Percentiles rank a stretch among this genome's conserved stretches.
Evolutionary conservation across 306 rosid genomes (phyloP).

Genomic region (Echinosophora koreensis): DNA sequence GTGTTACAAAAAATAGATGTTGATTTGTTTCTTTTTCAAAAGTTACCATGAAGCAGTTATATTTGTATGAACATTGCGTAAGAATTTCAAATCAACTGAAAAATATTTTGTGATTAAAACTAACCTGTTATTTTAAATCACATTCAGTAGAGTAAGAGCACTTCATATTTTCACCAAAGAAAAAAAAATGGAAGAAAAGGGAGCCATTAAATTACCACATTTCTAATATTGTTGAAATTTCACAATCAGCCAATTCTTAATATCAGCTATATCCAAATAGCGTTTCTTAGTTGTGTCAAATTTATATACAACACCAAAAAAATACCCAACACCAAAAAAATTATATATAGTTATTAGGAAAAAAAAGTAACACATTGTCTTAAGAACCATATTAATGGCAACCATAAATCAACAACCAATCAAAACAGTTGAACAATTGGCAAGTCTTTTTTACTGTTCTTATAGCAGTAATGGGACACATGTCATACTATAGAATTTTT

Average conservation of each 20-base stretch:
- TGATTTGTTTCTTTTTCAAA: slow-evolving; percentile 8
- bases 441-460: too few species aligned
- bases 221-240: too few species aligned
- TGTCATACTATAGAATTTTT: too few species aligned
- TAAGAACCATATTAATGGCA: too few species aligned
- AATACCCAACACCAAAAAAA: too few species aligned
- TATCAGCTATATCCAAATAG: too few species aligned
- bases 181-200: neutral
- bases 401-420: neutral
- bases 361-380: too few species aligned
- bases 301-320: too few species aligned
- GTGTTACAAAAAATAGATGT: neutral
- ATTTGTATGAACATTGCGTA: neutral
- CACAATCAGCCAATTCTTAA: neutral
- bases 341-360: too few species aligned
- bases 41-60: neutral
- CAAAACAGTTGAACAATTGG: too few species aligned
- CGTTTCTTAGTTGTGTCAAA: too few species aligned
- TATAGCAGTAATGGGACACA: too few species aligned
- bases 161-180: neutral
- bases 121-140: neutral
- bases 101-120: neutral
- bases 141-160: neutral
- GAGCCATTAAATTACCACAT: neutral
- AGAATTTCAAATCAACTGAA: neutral